These are phyloP conservation scores for Aurifilum marmelostoma DNA, from an alignment of 2,329 filamentous ascomycete genomes.

Conservation along the genomic window DNA sequence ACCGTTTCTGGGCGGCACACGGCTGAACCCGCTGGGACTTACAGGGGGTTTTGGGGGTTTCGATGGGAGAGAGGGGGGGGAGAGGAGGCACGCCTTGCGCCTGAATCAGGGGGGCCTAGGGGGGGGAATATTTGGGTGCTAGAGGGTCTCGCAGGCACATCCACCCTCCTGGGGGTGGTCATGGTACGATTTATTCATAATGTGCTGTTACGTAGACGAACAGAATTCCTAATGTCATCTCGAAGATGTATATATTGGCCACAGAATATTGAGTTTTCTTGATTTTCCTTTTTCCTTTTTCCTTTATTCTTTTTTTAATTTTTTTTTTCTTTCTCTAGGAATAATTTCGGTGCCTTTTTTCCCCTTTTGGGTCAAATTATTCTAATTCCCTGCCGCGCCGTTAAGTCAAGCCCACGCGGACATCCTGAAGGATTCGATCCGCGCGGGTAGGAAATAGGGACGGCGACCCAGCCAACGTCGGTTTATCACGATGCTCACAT, in stretches of 20 bases:
- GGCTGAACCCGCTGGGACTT: slow-evolving; percentile 20
- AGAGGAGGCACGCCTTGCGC: too few species aligned
- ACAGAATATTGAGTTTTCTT: not conserved
- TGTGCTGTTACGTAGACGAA: too few species aligned
- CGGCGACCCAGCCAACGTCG: not conserved
- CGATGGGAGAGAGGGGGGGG: not conserved
- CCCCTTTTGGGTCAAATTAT: not conserved
- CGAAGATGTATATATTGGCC: too few species aligned
- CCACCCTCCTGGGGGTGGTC: too few species aligned
- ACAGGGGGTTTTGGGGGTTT: not conserved
- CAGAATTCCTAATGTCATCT: too few species aligned
- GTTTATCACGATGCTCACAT: slow-evolving; percentile 10
- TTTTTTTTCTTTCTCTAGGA: not conserved
- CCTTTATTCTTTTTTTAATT: not conserved
- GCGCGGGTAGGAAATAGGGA: not conserved
- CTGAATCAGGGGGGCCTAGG: too few species aligned
- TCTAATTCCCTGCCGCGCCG: not conserved
- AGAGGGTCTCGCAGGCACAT: too few species aligned
- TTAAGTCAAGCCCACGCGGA: not conserved
- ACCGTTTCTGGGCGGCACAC: slow-evolving; percentile 10
- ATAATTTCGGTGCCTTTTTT: too few species aligned
- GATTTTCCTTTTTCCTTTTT: not conserved
- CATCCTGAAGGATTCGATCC: slow-evolving; percentile 1
- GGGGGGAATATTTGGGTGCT: too few species aligned
- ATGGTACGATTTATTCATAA: too few species aligned